Evolutionary conservation across 2,329 filamentous ascomycete genomes (phyloP).

Genomic region (Diaporthe sp.): DNA sequence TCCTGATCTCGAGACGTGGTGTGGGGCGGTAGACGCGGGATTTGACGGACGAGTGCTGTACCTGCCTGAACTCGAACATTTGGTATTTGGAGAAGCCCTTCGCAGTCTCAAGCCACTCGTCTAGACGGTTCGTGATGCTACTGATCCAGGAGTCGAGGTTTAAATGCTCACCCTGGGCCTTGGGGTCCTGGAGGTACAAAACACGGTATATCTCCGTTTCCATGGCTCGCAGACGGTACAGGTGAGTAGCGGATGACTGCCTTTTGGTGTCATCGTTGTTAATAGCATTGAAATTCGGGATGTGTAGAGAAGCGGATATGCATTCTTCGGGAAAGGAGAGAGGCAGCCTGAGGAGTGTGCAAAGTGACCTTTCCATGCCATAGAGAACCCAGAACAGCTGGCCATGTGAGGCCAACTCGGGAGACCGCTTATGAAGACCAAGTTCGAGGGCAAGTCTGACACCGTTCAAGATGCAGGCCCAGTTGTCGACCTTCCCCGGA

Average conservation of each 20-base stretch:
- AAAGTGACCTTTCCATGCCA: slow-evolving; percentile 28
- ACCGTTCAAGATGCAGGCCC: slow-evolving; percentile 22
- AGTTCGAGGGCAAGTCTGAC: slow-evolving; percentile 19
- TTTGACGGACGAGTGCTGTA: slow-evolving; percentile 23
- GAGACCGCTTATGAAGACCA: slow-evolving; percentile 15
- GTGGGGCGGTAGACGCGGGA: slow-evolving; percentile 26
- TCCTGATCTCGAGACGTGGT: slow-evolving; percentile 25
- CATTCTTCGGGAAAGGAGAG: slow-evolving; percentile 18
- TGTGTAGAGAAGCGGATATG: slow-evolving; percentile 11
- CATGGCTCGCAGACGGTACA: slow-evolving; percentile 27
- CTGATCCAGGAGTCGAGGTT: slow-evolving; percentile 11
- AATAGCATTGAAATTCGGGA: slow-evolving; percentile 6
- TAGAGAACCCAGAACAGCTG: slow-evolving; percentile 26
- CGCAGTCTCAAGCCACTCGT: slow-evolving; percentile 22
- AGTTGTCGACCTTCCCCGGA: slow-evolving; percentile 24
- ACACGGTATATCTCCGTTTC: slow-evolving; percentile 28
- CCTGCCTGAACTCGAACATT: slow-evolving; percentile 30
- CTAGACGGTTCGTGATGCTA: slow-evolving; percentile 46
- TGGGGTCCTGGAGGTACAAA: slow-evolving; percentile 17
- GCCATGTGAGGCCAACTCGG: neutral
- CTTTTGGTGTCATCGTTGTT: slow-evolving; percentile 19
- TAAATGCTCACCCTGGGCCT: neutral
- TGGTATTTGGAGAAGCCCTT: slow-evolving; percentile 22
- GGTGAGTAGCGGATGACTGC: slow-evolving; percentile 17
- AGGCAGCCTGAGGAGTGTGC: slow-evolving; percentile 23